Evolutionary conservation across 257 asterid genomes (phyloP).

Genomic region (Forsythia suspensa): DNA sequence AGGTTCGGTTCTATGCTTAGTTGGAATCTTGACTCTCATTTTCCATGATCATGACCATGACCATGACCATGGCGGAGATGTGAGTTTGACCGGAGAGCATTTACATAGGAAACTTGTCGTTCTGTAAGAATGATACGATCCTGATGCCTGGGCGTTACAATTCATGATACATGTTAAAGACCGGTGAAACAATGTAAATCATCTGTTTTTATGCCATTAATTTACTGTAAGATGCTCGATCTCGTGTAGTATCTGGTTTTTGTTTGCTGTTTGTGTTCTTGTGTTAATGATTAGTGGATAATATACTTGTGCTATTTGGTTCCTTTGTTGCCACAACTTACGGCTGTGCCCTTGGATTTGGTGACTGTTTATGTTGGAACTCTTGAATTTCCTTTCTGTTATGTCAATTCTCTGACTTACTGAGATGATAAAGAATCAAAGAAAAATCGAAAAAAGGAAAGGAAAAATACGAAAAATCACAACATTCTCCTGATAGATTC

Average conservation of each 20-base stretch:
- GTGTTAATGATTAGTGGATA: background rate
- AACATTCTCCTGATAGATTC: no score
- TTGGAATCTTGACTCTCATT: constrained; percentile 83
- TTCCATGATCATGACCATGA: constrained; percentile 64
- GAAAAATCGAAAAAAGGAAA: no score
- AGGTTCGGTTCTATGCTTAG: constrained; percentile 88
- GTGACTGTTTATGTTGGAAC: no score
- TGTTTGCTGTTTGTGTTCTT: background rate
- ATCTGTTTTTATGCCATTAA: background rate
- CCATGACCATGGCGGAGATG: constrained; percentile 25
- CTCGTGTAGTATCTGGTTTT: background rate
- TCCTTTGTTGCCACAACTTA: background rate
- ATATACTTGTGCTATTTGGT: background rate
- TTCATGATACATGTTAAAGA: background rate
- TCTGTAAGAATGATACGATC: constrained; percentile 25
- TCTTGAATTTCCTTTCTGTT: background rate
- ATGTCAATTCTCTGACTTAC: background rate
- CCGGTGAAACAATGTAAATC: background rate
- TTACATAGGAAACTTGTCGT: constrained; percentile 65
- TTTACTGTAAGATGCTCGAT: background rate
- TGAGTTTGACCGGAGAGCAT: constrained; percentile 38
- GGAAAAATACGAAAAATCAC: no score
- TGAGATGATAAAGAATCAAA: no score
- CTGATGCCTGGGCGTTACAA: constrained; percentile 18
- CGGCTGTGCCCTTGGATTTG: background rate